These are phyloP conservation scores for Pseudonitzschia delicatissima DNA, from an alignment of 108 stramenopile genomes.

Conservation along the genomic window DNA sequence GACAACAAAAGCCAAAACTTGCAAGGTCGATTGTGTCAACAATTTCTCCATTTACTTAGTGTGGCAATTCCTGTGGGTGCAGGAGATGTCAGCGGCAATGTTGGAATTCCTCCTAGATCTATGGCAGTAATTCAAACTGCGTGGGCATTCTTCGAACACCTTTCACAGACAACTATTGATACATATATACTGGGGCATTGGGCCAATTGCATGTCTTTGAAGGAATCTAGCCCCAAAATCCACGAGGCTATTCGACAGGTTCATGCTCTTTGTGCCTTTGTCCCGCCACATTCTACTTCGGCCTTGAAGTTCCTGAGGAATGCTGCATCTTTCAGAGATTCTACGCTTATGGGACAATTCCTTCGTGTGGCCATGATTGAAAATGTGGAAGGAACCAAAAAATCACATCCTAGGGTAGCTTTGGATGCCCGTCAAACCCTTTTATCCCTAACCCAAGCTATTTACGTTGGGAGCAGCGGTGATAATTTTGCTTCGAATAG, in stretches of 20 bases:
- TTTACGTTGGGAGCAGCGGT: not conserved
- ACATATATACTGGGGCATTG: constrained; percentile 5
- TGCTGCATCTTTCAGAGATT: too few relatives aligned
- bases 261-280: constrained; percentile 33
- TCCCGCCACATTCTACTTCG: constrained; percentile 14
- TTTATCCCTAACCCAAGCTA: constrained; percentile 5
- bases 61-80: not conserved
- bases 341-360: constrained; percentile 49
- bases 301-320: not conserved
- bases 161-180: constrained; percentile 21
- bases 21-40: constrained; percentile 29
- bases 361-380: constrained; percentile 40
- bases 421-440: constrained; percentile 7
- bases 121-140: constrained; percentile 39
- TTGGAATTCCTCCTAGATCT: constrained; percentile 13
- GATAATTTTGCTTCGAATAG: not conserved
- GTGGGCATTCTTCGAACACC: constrained; percentile 40
- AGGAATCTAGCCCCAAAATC: constrained; percentile 1
- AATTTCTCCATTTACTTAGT: constrained; percentile 36
- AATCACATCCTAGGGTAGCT: not conserved
- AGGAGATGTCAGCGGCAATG: not conserved
- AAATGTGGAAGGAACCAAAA: not conserved
- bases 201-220: constrained; percentile 7
- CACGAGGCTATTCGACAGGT: constrained; percentile 38
- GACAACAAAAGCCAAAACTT: not conserved